phyloP scores from a whole-genome alignment of 1,284 basidiomycete genomes.

The Austroboletus niveus region DNA sequence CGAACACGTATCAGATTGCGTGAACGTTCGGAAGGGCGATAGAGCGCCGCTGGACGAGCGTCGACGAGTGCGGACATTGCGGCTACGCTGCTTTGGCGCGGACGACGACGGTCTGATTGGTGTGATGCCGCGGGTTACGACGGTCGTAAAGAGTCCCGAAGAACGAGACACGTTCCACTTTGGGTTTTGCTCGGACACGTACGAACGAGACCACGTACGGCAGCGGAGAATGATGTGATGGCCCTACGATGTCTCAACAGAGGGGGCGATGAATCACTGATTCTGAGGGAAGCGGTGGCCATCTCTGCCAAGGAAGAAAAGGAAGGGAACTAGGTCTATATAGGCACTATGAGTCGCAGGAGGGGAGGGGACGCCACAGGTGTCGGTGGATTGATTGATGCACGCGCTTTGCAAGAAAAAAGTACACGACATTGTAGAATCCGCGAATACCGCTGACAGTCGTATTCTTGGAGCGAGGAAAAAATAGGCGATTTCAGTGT shows the following conservation, averaged over 20 bases:
- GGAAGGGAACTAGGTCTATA: background rate
- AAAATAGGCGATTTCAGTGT: background rate
- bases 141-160: constrained; percentile 19
- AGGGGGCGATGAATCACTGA: constrained; percentile 4
- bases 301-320: background rate
- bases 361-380: background rate
- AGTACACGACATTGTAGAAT: background rate
- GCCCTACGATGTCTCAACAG: background rate
- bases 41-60: constrained; percentile 12
- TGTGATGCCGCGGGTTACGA: constrained; percentile 20
- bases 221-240: constrained; percentile 17
- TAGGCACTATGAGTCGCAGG: background rate
- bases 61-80: constrained; percentile 10
- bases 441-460: background rate
- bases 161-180: constrained; percentile 20
- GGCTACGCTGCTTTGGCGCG: constrained; percentile 10
- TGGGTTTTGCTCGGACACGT: constrained; percentile 8
- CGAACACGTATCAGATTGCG: constrained; percentile 25
- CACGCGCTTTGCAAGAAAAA: constrained; percentile 4
- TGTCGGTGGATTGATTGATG: background rate
- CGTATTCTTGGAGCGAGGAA: background rate
- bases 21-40: constrained; percentile 14
- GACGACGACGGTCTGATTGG: constrained; percentile 8
- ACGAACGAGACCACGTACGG: constrained; percentile 25
- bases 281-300: constrained; percentile 7